Conservation (phyloP, 495 filamentous ascomycete genomes). For the Aspergillus sclerotioniger region DNA sequence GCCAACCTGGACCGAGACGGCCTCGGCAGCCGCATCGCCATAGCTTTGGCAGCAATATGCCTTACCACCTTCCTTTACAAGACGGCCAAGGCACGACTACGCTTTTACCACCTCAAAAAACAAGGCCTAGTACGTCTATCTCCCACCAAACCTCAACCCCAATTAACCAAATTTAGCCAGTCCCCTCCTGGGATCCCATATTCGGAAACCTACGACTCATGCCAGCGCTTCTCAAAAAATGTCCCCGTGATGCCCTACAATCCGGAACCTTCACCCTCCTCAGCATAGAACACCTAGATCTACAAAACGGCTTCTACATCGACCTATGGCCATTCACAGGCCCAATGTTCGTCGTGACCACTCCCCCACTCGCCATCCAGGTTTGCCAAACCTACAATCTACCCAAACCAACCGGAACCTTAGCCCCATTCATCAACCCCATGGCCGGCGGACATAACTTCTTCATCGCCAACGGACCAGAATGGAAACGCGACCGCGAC, state of each 20-base stretch:
- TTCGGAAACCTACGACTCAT: not conserved
- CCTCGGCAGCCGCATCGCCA: not conserved
- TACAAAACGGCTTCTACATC: constrained; percentile 4
- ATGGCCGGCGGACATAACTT: constrained; percentile 6
- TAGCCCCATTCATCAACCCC: constrained; percentile 3
- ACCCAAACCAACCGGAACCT: not conserved
- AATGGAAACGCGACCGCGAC: no score
- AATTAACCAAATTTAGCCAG: not conserved
- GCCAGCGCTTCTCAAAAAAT: not conserved
- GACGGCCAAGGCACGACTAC: not conserved
- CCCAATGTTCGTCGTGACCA: constrained; percentile 1
- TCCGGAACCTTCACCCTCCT: not conserved
- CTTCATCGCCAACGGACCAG: no score
- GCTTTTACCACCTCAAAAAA: constrained; percentile 7
- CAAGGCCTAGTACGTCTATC: not conserved
- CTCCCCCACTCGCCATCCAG: constrained; percentile 1
- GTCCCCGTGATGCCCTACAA: not conserved
- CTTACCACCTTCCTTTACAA: constrained; percentile 1
- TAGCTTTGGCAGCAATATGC: not conserved
- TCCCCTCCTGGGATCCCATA: not conserved
- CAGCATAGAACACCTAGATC: not conserved
- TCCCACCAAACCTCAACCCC: not conserved
- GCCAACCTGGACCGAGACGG: not conserved
- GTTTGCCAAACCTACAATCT: constrained; percentile 5
- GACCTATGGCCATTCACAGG: constrained; percentile 4